Percentiles rank a stretch among this genome's conserved stretches.
Evolutionary conservation across 306 rosid species (phyloP).

Genomic region (Ormosia emarginata): DNA sequence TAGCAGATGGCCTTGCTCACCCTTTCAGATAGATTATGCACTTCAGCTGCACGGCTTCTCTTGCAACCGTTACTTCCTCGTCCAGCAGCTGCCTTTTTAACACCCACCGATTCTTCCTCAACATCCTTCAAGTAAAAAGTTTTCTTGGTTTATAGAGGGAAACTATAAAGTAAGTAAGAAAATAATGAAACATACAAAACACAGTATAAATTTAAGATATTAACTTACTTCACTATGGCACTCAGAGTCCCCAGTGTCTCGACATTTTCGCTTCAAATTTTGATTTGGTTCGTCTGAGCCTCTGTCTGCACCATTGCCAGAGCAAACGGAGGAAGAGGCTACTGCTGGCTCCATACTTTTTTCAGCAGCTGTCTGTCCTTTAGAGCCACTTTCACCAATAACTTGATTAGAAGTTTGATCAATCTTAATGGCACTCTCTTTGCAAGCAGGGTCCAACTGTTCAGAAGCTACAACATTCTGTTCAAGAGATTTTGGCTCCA

Average conservation of each 20-base stretch:
- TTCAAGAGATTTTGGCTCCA: slow-evolving; percentile 46
- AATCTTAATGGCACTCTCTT: slow-evolving; percentile 40
- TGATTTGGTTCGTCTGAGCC: slow-evolving; percentile 50
- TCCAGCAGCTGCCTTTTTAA: slow-evolving; percentile 47
- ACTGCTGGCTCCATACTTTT: slow-evolving; percentile 50
- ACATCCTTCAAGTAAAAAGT: slow-evolving; percentile 57
- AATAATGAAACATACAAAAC: background rate
- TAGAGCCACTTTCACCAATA: slow-evolving; percentile 39
- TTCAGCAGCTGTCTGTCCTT: slow-evolving; percentile 48
- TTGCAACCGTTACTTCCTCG: slow-evolving; percentile 60
- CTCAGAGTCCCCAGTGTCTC: slow-evolving; percentile 76
- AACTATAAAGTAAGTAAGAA: slow-evolving; percentile 12
- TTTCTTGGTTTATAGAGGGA: slow-evolving; percentile 34
- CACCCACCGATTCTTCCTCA: slow-evolving; percentile 78
- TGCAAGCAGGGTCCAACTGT: slow-evolving; percentile 44
- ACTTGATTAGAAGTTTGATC: slow-evolving; percentile 40
- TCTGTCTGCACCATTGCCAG: slow-evolving; percentile 70
- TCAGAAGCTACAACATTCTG: slow-evolving; percentile 36
- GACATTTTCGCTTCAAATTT: slow-evolving; percentile 68
- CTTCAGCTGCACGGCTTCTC: slow-evolving; percentile 99
- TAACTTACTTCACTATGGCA: slow-evolving; percentile 91
- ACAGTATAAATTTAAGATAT: slow-evolving; percentile 5
- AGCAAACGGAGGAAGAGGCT: slow-evolving; percentile 85
- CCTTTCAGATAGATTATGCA: slow-evolving; percentile 98
- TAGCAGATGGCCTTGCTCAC: slow-evolving; percentile 46